A percentile compares a stretch with the other conserved stretches of the same genome.
phyloP scores from a whole-genome alignment of 2,329 filamentous ascomycete species.

The Seiridium unicorne region DNA sequence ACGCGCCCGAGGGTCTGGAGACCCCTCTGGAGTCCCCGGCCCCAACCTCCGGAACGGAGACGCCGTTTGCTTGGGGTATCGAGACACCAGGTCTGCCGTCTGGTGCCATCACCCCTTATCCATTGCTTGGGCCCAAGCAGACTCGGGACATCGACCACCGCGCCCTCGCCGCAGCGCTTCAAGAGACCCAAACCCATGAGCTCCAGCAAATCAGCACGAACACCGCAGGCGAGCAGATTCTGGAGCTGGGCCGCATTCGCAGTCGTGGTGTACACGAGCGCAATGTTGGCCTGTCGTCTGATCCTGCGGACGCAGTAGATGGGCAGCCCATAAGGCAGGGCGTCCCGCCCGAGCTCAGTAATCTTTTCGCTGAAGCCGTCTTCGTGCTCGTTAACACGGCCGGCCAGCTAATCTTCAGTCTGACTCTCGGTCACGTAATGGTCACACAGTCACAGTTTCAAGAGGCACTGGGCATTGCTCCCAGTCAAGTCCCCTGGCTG shows the following conservation, averaged over 20 bases:
- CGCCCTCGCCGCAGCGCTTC: conserved; percentile 1
- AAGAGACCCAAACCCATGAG: not conserved
- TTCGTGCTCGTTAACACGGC: conserved; percentile 39
- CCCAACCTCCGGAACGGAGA: not conserved
- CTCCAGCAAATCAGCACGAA: not conserved
- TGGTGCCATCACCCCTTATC: not conserved
- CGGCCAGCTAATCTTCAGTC: conserved; percentile 39
- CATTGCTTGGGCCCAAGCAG: not conserved
- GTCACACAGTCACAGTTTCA: conserved; percentile 36
- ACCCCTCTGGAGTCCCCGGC: not conserved
- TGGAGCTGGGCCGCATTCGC: not conserved
- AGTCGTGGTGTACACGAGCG: not conserved
- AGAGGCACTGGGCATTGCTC: conserved; percentile 33
- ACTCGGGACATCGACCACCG: not conserved
- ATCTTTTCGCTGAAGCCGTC: conserved; percentile 35
- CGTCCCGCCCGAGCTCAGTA: conserved; percentile 35
- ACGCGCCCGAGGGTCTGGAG: not conserved
- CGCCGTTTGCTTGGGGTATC: not conserved
- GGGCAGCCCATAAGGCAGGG: conserved; percentile 24
- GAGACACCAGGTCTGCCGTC: not conserved
- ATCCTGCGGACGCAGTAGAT: not conserved
- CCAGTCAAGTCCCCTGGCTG: conserved; percentile 39
- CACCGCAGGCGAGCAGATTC: conserved; percentile 1
- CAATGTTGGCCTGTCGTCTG: not conserved
- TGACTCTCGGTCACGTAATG: conserved; percentile 38